Evolutionary conservation across 140 eudicot species (phyloP), one percentile per base, ranked within the genome.

Genomic region (Eryngium alpinum): DNA sequence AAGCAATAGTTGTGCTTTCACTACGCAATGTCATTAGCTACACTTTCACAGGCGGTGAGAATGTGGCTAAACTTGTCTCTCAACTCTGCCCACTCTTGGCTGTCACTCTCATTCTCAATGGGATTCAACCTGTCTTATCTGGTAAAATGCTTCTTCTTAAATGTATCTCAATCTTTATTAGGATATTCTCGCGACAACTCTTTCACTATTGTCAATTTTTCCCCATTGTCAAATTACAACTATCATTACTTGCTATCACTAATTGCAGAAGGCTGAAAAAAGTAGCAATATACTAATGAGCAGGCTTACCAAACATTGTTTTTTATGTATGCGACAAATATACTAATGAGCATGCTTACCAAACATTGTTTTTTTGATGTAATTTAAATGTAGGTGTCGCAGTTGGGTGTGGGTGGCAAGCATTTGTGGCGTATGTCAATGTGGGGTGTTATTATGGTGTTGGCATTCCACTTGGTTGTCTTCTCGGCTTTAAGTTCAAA

Each of bases 81-180:
- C 92, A 91, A 24, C 92, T 91, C 75, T 86, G 92, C 80, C 94
- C 94, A 0, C 80, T 88, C 43, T 66, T 91, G 60, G 97, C 90
- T 27, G 79, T 90, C 79, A 87, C 92, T 21, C 87, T 90, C 69
- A 62, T 91, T 27, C 94, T 91, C 77, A 91, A 91, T 10, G 94
- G 97, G 34, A 73, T 90, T 75, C 97, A 91, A 83, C 97, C 97
- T 6, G 92, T 91, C 66, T 87, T 91, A 81, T 91, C 97, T 15
- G 94, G 94, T 90, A 88, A 60, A 86, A 60, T 0, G 38, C 59
- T 24, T 46, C 1, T 10, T 0, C 24, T 13, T 9, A 22, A 38
- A 32, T 0, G 32, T 28, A 7, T 65, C 33, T 65, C 6, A 28
- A 38, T 4, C 46, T 2, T 38, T 2, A 38, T 38, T 38, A 38